Conservation (phyloP, 73 alveolate species). For the Paramecium bursaria region DNA sequence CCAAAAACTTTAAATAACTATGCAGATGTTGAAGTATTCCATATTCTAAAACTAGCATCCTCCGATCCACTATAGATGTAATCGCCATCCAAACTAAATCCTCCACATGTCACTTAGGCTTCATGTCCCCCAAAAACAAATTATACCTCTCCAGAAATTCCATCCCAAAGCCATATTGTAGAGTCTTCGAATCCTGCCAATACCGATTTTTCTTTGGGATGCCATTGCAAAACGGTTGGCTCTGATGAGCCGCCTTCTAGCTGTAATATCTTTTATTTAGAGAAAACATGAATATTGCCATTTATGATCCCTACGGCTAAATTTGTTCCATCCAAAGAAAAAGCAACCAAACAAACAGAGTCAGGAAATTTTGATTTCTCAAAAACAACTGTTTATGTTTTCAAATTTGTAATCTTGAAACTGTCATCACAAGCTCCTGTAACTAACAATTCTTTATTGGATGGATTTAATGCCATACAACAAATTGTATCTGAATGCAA, state of each 20-base stretch:
- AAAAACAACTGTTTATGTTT: background rate
- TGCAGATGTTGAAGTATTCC: slow-evolving; percentile 65
- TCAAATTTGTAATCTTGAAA: slow-evolving; percentile 34
- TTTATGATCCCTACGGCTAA: slow-evolving; percentile 62
- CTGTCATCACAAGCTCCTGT: slow-evolving; percentile 66
- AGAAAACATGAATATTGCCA: slow-evolving; percentile 31
- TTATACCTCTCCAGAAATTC: slow-evolving; percentile 56
- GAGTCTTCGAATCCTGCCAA: slow-evolving; percentile 67
- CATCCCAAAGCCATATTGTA: slow-evolving; percentile 71
- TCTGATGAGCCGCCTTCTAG: slow-evolving; percentile 46
- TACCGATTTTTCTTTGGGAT: slow-evolving; percentile 63
- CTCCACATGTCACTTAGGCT: slow-evolving; percentile 68
- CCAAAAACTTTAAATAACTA: slow-evolving; percentile 41
- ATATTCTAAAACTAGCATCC: slow-evolving; percentile 64
- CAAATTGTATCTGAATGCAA: slow-evolving; percentile 53
- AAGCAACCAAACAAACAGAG: slow-evolving; percentile 60
- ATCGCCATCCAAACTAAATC: slow-evolving; percentile 66
- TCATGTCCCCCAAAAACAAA: slow-evolving; percentile 69
- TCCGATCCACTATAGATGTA: slow-evolving; percentile 67
- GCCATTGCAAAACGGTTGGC: slow-evolving; percentile 66
- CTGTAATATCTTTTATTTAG: slow-evolving; percentile 4
- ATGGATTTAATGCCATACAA: slow-evolving; percentile 48
- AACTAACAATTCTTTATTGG: slow-evolving; percentile 22
- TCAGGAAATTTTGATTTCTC: slow-evolving; percentile 54
- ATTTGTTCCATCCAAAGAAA: slow-evolving; percentile 64